Base-by-base conservation (phyloP, 768 basidiomycete species). In the Tricholoma furcatifolium region DNA sequence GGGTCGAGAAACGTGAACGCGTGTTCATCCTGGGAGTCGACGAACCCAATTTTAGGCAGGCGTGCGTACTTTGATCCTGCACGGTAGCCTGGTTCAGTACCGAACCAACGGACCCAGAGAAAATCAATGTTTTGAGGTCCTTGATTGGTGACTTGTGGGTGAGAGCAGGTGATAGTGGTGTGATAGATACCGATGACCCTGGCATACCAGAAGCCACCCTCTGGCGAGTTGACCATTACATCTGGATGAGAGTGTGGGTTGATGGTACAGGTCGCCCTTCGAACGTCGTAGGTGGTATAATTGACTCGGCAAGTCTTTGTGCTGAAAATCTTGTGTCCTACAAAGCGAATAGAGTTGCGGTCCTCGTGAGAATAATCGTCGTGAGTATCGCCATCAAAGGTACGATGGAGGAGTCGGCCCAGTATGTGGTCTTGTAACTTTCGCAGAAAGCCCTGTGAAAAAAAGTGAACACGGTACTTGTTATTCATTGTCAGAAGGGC, bases 221-320 rank as follows among this genome's bases (percentile, higher is more conserved):
- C 62, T 3, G 58, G 56, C 6, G 67, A 58, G 2, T 57, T 48
- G 6, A 73, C 62, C 64, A 73, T 75, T 12, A 81, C 47, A 34
- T 77, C 61, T 1, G 62, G 44, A 17, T 77, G 68, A 0, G 63
- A 71, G 0, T 57, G 41, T 7, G 71, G 68, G 40, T 78, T 77
- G 48, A 80, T 60, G 0, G 61, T 56, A 49, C 82, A 77, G 53
- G 77, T 73, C 3, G 58, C 56, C 1, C n/a, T n/a, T n/a, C n/a
- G 67, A 11, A 75, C 46, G 53, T 81, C 72, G 53, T 80, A 81
- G 0, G 74, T 74, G 0, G 75, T 77, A 47, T 73, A 77, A 56
- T 77, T 70, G 49, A 78, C 49, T 0, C 63, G 66, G 7, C 71
- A 15, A n/a, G 56, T 57, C 23, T 60, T 60, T 15, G 66, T 63